Percentiles rank a stretch among this genome's conserved stretches.
Conservation (phyloP, 768 basidiomycete genomes). For the Agaricus blazei region DNA sequence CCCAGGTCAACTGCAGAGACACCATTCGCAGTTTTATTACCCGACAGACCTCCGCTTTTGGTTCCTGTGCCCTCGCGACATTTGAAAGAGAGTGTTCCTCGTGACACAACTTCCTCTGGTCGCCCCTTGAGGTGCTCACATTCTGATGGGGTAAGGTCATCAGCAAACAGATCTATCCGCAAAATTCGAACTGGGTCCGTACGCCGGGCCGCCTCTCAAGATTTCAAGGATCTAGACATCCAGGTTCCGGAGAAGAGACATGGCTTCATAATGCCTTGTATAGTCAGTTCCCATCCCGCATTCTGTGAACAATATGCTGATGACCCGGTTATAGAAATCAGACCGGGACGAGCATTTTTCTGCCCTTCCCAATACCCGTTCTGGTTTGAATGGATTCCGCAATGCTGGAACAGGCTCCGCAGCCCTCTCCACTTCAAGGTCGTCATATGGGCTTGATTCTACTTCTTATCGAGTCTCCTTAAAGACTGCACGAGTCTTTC, state of each 20-base stretch:
- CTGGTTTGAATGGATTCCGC: background rate
- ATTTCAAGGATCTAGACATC: background rate
- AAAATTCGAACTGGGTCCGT: background rate
- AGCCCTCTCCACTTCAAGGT: background rate
- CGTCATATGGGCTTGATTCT: background rate
- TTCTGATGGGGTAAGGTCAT: background rate
- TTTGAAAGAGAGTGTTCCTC: background rate
- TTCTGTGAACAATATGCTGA: background rate
- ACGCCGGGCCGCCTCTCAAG: background rate
- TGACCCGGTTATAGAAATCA: background rate
- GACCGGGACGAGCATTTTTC: background rate
- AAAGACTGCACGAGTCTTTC: slow-evolving; percentile 1
- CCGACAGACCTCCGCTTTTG: background rate
- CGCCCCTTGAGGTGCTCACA: background rate
- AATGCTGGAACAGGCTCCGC: background rate
- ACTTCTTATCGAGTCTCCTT: background rate
- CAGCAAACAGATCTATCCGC: no score
- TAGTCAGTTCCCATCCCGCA: background rate
- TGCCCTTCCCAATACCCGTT: background rate
- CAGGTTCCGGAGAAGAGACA: background rate
- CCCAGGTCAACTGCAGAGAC: background rate
- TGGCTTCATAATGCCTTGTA: slow-evolving; percentile 6
- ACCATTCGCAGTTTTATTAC: background rate
- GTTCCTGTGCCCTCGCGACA: background rate
- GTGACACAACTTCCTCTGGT: background rate